phyloP scores from a whole-genome alignment of 2,329 filamentous ascomycete genomes.

The Fusarium fracticaudum region DNA sequence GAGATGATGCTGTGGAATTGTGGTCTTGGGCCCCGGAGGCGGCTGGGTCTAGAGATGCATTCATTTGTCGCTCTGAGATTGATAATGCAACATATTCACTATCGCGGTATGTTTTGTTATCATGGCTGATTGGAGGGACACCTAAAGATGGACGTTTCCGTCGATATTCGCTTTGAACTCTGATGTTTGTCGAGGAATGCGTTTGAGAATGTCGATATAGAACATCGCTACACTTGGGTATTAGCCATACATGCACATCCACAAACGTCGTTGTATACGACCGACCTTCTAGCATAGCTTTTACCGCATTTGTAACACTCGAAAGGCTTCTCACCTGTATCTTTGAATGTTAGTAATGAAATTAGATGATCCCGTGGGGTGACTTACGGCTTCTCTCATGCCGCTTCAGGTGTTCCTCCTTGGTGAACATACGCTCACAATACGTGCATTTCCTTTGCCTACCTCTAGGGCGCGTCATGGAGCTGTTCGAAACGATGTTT shows the following conservation, averaged over 20 bases:
- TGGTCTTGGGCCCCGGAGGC: background rate
- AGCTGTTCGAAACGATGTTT: background rate
- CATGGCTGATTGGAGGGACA: background rate
- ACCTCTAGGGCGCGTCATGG: background rate
- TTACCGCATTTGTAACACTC: constrained; percentile 2
- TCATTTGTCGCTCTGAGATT: background rate
- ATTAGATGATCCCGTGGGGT: background rate
- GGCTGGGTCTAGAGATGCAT: background rate
- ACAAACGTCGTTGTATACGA: background rate
- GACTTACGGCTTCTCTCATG: constrained; percentile 14
- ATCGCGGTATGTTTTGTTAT: background rate
- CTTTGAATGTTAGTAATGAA: background rate
- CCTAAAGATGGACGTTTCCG: background rate
- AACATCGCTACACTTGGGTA: background rate
- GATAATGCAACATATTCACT: too few species aligned
- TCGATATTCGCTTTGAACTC: background rate
- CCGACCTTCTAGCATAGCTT: constrained; percentile 7
- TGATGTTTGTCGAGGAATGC: background rate
- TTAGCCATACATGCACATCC: background rate
- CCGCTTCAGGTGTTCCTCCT: constrained; percentile 16
- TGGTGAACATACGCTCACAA: constrained; percentile 14
- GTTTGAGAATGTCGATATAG: constrained; percentile 15
- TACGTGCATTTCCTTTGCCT: constrained; percentile 3
- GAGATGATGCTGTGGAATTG: too few species aligned
- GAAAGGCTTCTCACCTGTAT: constrained; percentile 18